Conservation (phyloP, 352 stramenopile species). For the Globisporangium yorkense region DNA sequence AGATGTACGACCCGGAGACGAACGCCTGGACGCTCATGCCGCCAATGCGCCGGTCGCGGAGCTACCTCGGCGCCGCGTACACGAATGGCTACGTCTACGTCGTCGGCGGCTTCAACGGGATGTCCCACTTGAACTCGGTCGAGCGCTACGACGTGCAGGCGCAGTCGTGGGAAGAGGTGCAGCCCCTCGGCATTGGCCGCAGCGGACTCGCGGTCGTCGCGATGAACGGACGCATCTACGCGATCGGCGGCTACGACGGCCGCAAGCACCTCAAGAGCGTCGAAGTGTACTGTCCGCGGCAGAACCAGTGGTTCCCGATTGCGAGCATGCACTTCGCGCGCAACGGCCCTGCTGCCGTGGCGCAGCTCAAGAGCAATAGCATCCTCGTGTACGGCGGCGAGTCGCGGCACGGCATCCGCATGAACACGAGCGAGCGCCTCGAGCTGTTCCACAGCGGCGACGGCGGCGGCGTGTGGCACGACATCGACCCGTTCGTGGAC, state of each 20-base stretch:
- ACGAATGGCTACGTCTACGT: slow-evolving; percentile 53
- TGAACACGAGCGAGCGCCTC: slow-evolving; percentile 56
- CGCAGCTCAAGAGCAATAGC: slow-evolving; percentile 33
- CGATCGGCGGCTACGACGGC: slow-evolving; percentile 68
- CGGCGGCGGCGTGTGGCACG: slow-evolving; percentile 27
- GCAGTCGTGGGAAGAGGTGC: slow-evolving; percentile 45
- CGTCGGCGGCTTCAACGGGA: slow-evolving; percentile 66
- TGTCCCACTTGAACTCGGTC: slow-evolving; percentile 45
- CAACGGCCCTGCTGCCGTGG: slow-evolving; percentile 55
- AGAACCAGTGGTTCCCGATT: slow-evolving; percentile 38
- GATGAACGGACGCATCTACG: slow-evolving; percentile 41
- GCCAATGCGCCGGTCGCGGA: slow-evolving; percentile 50
- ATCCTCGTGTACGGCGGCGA: slow-evolving; percentile 69
- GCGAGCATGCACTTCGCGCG: slow-evolving; percentile 49
- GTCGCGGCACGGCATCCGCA: slow-evolving; percentile 51
- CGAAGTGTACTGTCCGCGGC: slow-evolving; percentile 47
- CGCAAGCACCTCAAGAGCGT: slow-evolving; percentile 59
- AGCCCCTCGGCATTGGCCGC: slow-evolving; percentile 39
- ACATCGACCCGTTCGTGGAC: slow-evolving; percentile 51
- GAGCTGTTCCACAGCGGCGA: slow-evolving; percentile 16
- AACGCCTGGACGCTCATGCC: slow-evolving; percentile 47
- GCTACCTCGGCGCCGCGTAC: slow-evolving; percentile 51
- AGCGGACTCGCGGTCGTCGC: slow-evolving; percentile 53
- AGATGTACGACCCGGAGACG: slow-evolving; percentile 43
- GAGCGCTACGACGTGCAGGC: slow-evolving; percentile 47